phyloP scores from a whole-genome alignment of 176 grass and related monocot species.

The Typha latifolia region DNA sequence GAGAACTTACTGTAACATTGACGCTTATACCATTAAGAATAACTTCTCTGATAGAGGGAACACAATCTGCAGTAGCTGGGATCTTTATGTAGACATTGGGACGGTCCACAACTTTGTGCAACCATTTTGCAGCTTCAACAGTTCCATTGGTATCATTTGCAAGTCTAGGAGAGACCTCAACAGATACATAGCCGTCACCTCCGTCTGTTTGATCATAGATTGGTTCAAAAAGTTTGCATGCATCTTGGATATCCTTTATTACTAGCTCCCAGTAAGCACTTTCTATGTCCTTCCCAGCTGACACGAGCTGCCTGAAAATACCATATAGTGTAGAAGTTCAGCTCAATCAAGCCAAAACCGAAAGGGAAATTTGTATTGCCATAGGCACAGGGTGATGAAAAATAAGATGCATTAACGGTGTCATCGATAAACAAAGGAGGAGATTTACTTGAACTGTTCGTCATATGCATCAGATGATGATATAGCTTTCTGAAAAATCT shows the following conservation, averaged over 20 bases:
- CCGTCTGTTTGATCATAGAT: conserved; percentile 76
- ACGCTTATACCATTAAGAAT: conserved; percentile 86
- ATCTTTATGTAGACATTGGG: conserved; percentile 98
- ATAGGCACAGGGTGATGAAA: not conserved
- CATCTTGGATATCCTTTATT: conserved; percentile 96
- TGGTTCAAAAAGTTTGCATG: conserved; percentile 83
- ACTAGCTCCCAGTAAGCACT: conserved; percentile 93
- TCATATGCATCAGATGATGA: conserved; percentile 89
- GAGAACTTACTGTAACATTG: conserved; percentile 83
- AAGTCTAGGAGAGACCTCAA: conserved; percentile 89
- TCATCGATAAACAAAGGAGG: no score
- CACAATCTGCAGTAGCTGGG: conserved; percentile 88
- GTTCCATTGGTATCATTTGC: conserved; percentile 91
- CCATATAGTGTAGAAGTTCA: not conserved
- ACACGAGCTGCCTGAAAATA: conserved; percentile 50
- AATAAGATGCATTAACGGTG: not conserved
- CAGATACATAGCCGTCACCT: conserved; percentile 92
- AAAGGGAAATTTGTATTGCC: no score
- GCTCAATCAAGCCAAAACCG: no score
- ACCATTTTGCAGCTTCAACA: conserved; percentile 89
- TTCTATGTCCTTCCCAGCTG: conserved; percentile 70
- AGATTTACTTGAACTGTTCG: conserved; percentile 68
- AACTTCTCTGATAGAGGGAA: conserved; percentile 85
- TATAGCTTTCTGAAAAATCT: conserved; percentile 99
- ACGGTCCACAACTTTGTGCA: conserved; percentile 72